Base-by-base conservation (phyloP, 192 early-diverging fungal species). In the Paraglomus occultum region DNA sequence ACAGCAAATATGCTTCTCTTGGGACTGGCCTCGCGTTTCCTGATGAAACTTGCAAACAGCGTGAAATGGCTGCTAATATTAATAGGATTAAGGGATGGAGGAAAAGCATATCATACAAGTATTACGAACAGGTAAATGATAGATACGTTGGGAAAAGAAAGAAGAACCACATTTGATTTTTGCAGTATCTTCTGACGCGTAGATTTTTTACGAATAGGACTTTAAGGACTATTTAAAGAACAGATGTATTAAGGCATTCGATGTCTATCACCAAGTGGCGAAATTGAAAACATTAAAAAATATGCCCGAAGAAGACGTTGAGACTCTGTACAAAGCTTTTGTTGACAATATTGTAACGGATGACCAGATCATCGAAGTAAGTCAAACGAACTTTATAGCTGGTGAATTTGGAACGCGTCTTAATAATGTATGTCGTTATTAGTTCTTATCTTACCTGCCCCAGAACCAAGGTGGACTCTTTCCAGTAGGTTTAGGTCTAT, bases 81-180 rank as follows among this genome's bases (percentile, higher is more conserved):
- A 85, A 84, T 55, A 79, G 94, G 55, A 92, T 96, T 51, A 94
- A 96, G 76, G 96, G 92, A 8, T 98, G 94, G 84, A 80, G 91
- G 12, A 74, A 79, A 39, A 92, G 93, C 0, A 88, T 86, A 42
- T 86, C 88, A 0, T 95, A 92, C 78, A 77, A 86, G 75, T 87
- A 91, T 70, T 80, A 80, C 51, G 77, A 85, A 65, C 76, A 83
- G 80, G 88, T 89, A 73, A 73, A 31, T 31, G 3, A 31, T 31
- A 31, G 3, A n/a, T n/a, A n/a, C n/a, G n/a, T n/a, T n/a, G n/a
- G n/a, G n/a, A n/a, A n/a, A n/a, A n/a, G n/a, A n/a, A n/a, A n/a
- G n/a, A n/a, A n/a, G n/a, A n/a, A n/a, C n/a, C n/a, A n/a, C n/a
- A n/a, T n/a, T n/a, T n/a, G n/a, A n/a, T n/a, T 51, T 11, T 22